Percentiles rank a stretch among this genome's conserved stretches.
Conservation (phyloP, 306 rosid species). For the Herpetospermum pedunculosum region DNA sequence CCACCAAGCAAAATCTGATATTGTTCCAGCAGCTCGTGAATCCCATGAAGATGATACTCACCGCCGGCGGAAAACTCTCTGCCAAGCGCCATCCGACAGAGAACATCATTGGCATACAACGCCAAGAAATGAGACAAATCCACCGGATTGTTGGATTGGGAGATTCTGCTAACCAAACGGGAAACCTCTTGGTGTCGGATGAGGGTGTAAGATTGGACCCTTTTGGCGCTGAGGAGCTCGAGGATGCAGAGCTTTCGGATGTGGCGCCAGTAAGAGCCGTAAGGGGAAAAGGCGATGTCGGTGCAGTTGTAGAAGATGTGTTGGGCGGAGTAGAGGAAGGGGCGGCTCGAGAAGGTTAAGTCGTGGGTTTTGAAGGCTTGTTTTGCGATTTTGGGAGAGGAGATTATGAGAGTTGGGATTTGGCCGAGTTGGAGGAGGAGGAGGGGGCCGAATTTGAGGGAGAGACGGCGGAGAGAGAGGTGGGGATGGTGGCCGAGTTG, state of each 20-base stretch:
- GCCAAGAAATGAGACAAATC: constrained; percentile 16
- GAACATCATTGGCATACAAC: constrained; percentile 19
- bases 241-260: constrained; percentile 24
- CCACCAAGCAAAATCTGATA: constrained; percentile 27
- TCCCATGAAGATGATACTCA: background rate
- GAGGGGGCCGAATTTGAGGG: constrained; percentile 26
- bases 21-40: constrained; percentile 15
- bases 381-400: constrained; percentile 23
- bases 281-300: constrained; percentile 30
- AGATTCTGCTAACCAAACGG: constrained; percentile 12
- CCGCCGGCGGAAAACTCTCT: constrained; percentile 14
- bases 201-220: constrained; percentile 19
- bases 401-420: constrained; percentile 20
- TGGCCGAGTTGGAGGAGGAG: constrained; percentile 26
- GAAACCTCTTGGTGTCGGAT: constrained; percentile 19
- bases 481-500: constrained; percentile 20
- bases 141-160: background rate
- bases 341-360: constrained; percentile 24
- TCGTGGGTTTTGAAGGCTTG: constrained; percentile 28
- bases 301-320: constrained; percentile 34
- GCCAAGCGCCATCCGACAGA: constrained; percentile 28
- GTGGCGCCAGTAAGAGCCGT: constrained; percentile 35
- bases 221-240: constrained; percentile 23
- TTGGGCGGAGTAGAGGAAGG: constrained; percentile 23
- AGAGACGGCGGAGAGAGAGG: constrained; percentile 3